phyloP scores from a whole-genome alignment of 768 basidiomycete genomes.

The Mrakia hoshinonis region DNA sequence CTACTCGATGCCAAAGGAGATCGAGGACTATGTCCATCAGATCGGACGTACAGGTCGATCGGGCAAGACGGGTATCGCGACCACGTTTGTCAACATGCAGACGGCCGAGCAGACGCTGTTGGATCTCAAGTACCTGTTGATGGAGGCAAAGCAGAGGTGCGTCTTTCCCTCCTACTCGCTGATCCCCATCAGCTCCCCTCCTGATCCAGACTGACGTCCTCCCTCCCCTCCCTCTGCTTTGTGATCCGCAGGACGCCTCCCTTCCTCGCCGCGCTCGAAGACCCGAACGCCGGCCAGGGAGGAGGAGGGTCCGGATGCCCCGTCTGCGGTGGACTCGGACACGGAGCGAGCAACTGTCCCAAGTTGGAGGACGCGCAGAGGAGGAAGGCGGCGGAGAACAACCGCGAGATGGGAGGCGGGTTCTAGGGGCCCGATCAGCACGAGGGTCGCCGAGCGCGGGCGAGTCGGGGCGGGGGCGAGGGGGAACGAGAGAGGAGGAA shows the following conservation, averaged over 20 bases:
- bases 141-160: constrained; percentile 96
- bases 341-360: constrained; percentile 87
- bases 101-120: constrained; percentile 91
- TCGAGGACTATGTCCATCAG: constrained; percentile 99
- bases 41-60: constrained; percentile 96
- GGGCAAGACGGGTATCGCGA: constrained; percentile 97
- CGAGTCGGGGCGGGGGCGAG: too few species aligned
- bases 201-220: constrained; percentile 6
- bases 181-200: too few species aligned
- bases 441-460: too few species aligned
- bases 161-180: constrained; percentile 39
- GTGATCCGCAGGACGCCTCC: constrained; percentile 77
- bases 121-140: constrained; percentile 90
- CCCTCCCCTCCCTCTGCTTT: too few species aligned
- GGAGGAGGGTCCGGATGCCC: constrained; percentile 80
- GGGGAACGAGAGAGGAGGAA: too few species aligned
- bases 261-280: constrained; percentile 80
- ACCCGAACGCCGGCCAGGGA: constrained; percentile 72
- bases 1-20: constrained; percentile 99
- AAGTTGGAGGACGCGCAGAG: constrained; percentile 90
- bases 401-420: constrained; percentile 60
- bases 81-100: constrained; percentile 97
- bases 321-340: constrained; percentile 94
- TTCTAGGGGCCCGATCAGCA: constrained; percentile 28
- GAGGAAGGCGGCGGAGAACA: constrained; percentile 79